These are phyloP conservation scores for Colletotrichum liaoningense DNA, from an alignment of 2,329 filamentous ascomycete species.

Conservation along the genomic window DNA sequence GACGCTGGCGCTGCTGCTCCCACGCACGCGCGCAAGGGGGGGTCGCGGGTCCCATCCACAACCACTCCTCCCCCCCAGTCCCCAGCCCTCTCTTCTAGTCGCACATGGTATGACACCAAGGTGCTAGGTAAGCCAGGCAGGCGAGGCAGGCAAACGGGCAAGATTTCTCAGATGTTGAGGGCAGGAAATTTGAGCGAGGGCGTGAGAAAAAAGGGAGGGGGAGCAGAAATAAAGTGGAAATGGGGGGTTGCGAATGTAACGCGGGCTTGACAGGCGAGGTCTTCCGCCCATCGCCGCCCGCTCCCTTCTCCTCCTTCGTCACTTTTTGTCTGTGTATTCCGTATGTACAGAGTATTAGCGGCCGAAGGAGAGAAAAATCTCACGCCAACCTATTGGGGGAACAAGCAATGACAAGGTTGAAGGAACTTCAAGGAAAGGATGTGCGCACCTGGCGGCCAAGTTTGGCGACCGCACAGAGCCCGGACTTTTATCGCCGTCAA, in stretches of 20 bases:
- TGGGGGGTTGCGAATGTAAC: constrained; percentile 34
- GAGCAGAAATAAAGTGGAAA: constrained; percentile 17
- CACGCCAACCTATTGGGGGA: background rate
- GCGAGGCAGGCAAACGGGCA: background rate
- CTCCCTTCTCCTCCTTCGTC: background rate
- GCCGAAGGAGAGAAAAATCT: constrained; percentile 12
- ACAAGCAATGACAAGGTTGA: background rate
- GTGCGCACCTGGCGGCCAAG: constrained; percentile 9
- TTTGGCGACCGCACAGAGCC: background rate
- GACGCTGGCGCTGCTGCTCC: constrained; percentile 6
- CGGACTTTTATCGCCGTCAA: background rate
- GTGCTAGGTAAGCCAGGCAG: background rate
- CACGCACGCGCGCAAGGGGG: constrained; percentile 12
- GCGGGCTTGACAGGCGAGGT: constrained; percentile 31
- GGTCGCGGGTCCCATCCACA: background rate
- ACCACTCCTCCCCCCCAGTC: background rate
- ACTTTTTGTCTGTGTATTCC: constrained; percentile 2
- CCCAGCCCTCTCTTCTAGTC: background rate
- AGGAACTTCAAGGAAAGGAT: background rate
- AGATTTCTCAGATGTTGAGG: constrained; percentile 12
- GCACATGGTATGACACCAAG: background rate
- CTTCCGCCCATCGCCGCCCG: constrained; percentile 25
- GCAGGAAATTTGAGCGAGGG: constrained; percentile 8
- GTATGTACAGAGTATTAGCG: background rate
- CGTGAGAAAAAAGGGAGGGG: background rate